These are phyloP conservation scores for Globisporangium recalcitrans DNA, from an alignment of 352 stramenopile species.

Conservation along the genomic window DNA sequence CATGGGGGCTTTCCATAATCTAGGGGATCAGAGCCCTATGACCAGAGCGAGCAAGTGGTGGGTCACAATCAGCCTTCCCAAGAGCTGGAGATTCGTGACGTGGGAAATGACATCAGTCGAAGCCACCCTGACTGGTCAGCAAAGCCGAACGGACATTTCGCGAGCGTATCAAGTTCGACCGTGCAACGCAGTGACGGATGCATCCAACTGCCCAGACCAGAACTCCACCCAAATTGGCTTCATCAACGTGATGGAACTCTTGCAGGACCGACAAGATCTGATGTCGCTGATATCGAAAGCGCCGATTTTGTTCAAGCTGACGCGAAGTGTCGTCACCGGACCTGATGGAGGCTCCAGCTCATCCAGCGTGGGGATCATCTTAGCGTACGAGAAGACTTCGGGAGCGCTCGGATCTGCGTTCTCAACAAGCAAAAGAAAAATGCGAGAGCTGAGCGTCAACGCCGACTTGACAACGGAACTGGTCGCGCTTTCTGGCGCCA, in stretches of 20 bases:
- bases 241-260: constrained; percentile 55
- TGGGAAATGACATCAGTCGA: constrained; percentile 53
- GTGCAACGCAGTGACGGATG: constrained; percentile 44
- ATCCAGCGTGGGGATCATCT: constrained; percentile 36
- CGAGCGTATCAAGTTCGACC: constrained; percentile 31
- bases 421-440: constrained; percentile 31
- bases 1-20: constrained; percentile 62
- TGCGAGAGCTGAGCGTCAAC: constrained; percentile 40
- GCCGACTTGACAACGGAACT: constrained; percentile 21
- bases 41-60: constrained; percentile 52
- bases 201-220: constrained; percentile 36
- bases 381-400: constrained; percentile 50
- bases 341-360: constrained; percentile 15
- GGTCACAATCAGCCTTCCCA: constrained; percentile 60
- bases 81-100: constrained; percentile 61
- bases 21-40: constrained; percentile 50
- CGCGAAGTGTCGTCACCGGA: constrained; percentile 61
- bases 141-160: constrained; percentile 17
- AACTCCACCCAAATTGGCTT: constrained; percentile 49
- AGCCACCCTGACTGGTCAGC: constrained; percentile 32
- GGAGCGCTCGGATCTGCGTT: constrained; percentile 29
- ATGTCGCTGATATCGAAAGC: constrained; percentile 40
- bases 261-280: constrained; percentile 44
- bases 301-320: constrained; percentile 52
- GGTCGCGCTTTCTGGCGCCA: constrained; percentile 15